These are phyloP conservation scores for Fusarium albidum DNA, from an alignment of 2,329 filamentous ascomycete genomes.

Conservation along the genomic window DNA sequence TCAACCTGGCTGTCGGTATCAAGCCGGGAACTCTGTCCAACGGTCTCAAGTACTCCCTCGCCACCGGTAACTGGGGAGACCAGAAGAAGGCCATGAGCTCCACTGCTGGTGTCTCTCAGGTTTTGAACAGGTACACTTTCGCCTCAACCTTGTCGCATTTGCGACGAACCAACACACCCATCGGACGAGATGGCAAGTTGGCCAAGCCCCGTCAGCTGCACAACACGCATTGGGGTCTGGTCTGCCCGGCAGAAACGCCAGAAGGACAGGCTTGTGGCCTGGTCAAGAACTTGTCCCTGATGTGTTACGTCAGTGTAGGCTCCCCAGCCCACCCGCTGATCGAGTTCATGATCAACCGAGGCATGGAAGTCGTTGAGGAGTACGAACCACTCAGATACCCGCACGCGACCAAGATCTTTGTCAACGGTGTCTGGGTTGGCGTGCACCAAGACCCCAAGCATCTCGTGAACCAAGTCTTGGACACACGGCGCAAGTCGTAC, in stretches of 20 bases:
- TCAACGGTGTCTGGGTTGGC: conserved; percentile 98
- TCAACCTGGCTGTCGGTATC: conserved; percentile 89
- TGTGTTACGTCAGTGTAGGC: conserved; percentile 98
- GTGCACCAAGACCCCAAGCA: conserved; percentile 89
- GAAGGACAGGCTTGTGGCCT: conserved; percentile 98
- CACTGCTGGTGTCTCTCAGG: conserved; percentile 97
- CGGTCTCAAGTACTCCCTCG: conserved; percentile 94
- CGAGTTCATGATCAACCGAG: conserved; percentile 83
- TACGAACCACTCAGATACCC: conserved; percentile 87
- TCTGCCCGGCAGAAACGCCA: conserved; percentile 95
- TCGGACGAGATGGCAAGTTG: conserved; percentile 95
- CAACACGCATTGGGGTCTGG: conserved; percentile 98
- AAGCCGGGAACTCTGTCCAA: conserved; percentile 92
- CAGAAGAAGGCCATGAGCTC: conserved; percentile 97
- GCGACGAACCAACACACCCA: conserved; percentile 94
- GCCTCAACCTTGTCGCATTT: conserved; percentile 96
- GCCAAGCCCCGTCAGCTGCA: conserved; percentile 95
- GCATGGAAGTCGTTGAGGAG: conserved; percentile 97
- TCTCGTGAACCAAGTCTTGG: conserved; percentile 80
- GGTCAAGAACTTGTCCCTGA: conserved; percentile 96
- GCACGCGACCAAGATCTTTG: conserved; percentile 95
- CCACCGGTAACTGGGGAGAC: conserved; percentile 98
- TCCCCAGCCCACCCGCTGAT: conserved; percentile 93
- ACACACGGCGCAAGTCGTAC: conserved; percentile 80
- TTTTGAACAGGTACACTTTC: conserved; percentile 97